Conservation (phyloP, 805 yeast species). For the Hanseniaspora jakobsenii region DNA sequence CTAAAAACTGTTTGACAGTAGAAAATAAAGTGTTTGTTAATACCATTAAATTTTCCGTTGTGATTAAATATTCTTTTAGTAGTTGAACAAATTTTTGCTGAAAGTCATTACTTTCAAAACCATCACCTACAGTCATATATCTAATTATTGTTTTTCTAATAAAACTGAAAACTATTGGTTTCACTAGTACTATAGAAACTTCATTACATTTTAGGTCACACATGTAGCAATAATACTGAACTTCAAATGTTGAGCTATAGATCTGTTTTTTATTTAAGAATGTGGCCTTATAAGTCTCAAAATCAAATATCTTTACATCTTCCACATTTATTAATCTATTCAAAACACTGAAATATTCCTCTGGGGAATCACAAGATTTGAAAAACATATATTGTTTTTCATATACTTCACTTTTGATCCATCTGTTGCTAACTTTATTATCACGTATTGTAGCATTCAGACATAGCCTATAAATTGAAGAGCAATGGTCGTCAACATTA, state of each 20-base stretch:
- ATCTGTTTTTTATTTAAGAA: background rate
- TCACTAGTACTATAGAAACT: no score
- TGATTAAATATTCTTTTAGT: conserved; percentile 1
- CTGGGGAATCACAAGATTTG: conserved; percentile 9
- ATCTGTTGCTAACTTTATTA: background rate
- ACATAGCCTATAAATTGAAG: conserved; percentile 4
- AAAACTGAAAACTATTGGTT: no score
- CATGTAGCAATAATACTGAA: no score
- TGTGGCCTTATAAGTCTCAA: conserved; percentile 2
- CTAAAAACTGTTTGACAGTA: conserved; percentile 1
- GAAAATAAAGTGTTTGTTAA: background rate
- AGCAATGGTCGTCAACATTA: conserved; percentile 7
- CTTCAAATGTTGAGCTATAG: no score
- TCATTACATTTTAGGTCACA: no score
- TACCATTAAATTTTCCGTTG: background rate
- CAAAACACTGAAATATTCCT: conserved; percentile 6
- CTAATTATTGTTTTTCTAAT: no score
- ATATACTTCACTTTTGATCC: conserved; percentile 2
- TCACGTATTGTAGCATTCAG: background rate
- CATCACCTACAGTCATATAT: background rate
- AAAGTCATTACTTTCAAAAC: background rate
- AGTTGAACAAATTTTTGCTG: conserved; percentile 1
- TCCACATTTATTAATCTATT: background rate
- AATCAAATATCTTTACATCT: conserved; percentile 2
- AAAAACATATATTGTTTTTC: conserved; percentile 11